Evolutionary conservation across 129 eudicot species (phyloP), one percentile per base, ranked within the genome.

Genomic region (Oenanthe sinensis): DNA sequence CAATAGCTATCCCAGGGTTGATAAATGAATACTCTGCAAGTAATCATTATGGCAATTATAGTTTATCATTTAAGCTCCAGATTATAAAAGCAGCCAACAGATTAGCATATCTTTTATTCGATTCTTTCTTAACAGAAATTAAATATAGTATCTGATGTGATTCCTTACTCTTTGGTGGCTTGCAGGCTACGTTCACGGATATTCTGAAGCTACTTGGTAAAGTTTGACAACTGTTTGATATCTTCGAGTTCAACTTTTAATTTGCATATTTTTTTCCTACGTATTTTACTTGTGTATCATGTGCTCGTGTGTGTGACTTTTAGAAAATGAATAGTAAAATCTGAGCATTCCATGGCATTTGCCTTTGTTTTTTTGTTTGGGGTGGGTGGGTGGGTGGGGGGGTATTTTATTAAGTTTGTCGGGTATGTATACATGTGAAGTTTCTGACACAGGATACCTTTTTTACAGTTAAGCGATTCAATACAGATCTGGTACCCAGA

Each of bases 101-200:
- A 55, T 55, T 55, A 22, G 65, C 65, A 55, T 55, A 20, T 55
- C 28, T 22, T 58, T 22, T 58, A 22, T 58, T 58, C 22, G 65
- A 58, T 60, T 39, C 30, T 71, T 4, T 70, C 10, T 54, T 54
- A 20, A 54, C 9, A 58, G 22, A n/a, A 58, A 8, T 8, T 60
- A 24, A 60, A 60, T 9, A 8, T n/a, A 60, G 60, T 67, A 73
- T 22, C 54, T 46, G 47, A 78, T 55, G 55, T 72, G 45, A 55
- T 46, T 54, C 36, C 26, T 19, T 48, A 71, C 49, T 71, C 22
- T 70, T 48, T 67, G 52, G 52, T 83, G 46, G 54, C 80, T 83
- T 96, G 85, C 89, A 96, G 99, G 99, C 99, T 43, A 96, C 99
- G 48, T 96, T 96, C 76, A 96, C 97, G 3, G 99, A 96, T 86